Base-by-base conservation (phyloP, 2,329 filamentous ascomycete genomes). In the Penicillium sp. region DNA sequence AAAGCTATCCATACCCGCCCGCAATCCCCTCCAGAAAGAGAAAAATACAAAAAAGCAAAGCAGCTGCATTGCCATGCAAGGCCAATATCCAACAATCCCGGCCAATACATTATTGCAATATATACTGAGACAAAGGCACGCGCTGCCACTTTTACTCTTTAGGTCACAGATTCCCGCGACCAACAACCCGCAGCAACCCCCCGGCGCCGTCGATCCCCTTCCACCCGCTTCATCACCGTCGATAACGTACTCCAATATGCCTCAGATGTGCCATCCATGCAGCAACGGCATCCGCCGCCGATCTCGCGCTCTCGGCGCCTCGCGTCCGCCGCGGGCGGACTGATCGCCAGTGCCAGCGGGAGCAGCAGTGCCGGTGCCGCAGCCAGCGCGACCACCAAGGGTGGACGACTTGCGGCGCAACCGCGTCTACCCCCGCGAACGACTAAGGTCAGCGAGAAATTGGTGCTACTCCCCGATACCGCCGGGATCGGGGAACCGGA, bases 191-290 rank as follows among this genome's bases (percentile, higher is more conserved):
- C 68, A 26, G 62, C 64, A 33, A 66, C 69, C 57, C 66, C 69
- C 46, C 68, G 71, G 57, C 68, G 68, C 37, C 73, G 73, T 26
- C 72, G 74, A 42, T 71, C 72, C 42, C 71, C 68, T 8, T 66
- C 84, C 68, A 93, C 87, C 81, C 90, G 87, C 70, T 91, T 91
- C 76, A 92, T 98, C 74, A 87, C 84, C 16, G 94, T 99, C 76
- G 95, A 99, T 80, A 96, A 94, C 74, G 91, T 98, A 66, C 87
- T 99, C 5, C 93, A 96, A 75, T 92, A 96, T 80, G 90, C 93
- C 61, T 95, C 92, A 53, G 93, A 97, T 73, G 95, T 99, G 43
- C 95, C 95, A 1, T 98, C 95, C 0, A 93, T 93, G 71, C 94
- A 97, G 76, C 91, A 92, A 58, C 88, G 95, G 42, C 84, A 86